Conservation (phyloP, 2,329 filamentous ascomycete species). For the Diplodia mutila region DNA sequence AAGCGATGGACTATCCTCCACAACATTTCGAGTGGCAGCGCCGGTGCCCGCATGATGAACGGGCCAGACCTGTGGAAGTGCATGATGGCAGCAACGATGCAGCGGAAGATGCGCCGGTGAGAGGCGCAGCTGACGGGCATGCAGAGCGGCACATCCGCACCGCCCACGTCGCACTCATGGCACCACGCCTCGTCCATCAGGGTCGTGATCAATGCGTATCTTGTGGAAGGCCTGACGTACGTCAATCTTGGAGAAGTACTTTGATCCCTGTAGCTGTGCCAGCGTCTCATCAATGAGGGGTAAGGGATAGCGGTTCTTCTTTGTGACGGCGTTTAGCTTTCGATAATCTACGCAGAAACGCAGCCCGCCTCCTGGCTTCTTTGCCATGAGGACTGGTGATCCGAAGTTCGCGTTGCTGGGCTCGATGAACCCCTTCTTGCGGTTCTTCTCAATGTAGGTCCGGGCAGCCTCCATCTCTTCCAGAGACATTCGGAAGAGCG, state of each 20-base stretch:
- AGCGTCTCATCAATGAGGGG: not conserved
- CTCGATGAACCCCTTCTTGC: not conserved
- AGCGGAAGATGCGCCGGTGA: too few relatives aligned
- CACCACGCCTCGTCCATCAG: too few relatives aligned
- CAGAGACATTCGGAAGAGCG: not conserved
- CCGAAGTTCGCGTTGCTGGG: not conserved
- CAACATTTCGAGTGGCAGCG: too few relatives aligned
- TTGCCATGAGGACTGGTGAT: not conserved
- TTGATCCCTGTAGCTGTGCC: not conserved
- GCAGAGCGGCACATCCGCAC: too few relatives aligned
- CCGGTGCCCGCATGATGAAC: too few relatives aligned
- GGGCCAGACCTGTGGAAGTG: too few relatives aligned
- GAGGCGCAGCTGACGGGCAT: too few relatives aligned
- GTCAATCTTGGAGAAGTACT: not conserved
- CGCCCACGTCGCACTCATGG: too few relatives aligned
- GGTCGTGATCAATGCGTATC: too few relatives aligned
- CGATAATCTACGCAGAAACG: not conserved
- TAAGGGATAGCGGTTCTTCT: not conserved
- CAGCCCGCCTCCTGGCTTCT: not conserved
- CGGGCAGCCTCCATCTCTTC: not conserved
- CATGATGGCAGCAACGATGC: too few relatives aligned
- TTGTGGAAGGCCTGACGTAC: too few relatives aligned
- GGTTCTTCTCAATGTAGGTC: not conserved
- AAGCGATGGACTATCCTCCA: too few relatives aligned
- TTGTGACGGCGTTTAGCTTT: not conserved